Evolutionary conservation across 2,329 filamentous ascomycete genomes (phyloP), one percentile per base, ranked within the genome.

Genomic region (Sordariomycetes sp.): DNA sequence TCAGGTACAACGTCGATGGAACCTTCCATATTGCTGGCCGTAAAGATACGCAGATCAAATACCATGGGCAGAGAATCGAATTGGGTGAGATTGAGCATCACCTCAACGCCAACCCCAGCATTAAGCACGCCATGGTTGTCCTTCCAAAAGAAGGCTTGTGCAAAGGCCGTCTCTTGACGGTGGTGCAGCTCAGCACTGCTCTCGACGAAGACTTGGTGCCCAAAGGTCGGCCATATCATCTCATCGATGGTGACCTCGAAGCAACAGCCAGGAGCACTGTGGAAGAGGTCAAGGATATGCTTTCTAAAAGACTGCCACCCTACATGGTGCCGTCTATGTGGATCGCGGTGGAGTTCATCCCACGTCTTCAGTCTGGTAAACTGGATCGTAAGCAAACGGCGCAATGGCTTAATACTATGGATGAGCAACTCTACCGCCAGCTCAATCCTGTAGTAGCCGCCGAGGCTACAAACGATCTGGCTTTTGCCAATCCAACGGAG

Each of bases 21-120:
- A 23, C 35, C 8, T 19, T 37, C 14, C 9, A 23, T 7, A 33
- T 20, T 15, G 19, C 32, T 32, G 73, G 72, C 20, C 64, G 77
- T 20, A 75, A 72, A 43, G 76, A 81, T 44, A 66, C 65, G 14
- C 75, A 74, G 46, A 59, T 74, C 31, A 75, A 75, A 44, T 46
- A 75, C 11, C 58, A 61, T 19, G 75, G 74, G 26, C 72, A 63
- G 36, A 47, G 68, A 35, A 54, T 70, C 37, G 74, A 66, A 49
- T 53, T 67, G 4, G 39, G 30, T 8, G 40, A 42, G 25, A 35
- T 42, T 17, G 40, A 42, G 30, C 26, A 38, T 26, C 32, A 37
- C 11, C 29, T 35, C 29, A 33, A 26, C 23, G 4, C 26, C 19
- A 33, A 23, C 32, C 32, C 32, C 4, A 33, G 32, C 32, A 26